Base-by-base conservation (phyloP, 1,284 basidiomycete species). In the Exobasidium cylindrosporum region DNA sequence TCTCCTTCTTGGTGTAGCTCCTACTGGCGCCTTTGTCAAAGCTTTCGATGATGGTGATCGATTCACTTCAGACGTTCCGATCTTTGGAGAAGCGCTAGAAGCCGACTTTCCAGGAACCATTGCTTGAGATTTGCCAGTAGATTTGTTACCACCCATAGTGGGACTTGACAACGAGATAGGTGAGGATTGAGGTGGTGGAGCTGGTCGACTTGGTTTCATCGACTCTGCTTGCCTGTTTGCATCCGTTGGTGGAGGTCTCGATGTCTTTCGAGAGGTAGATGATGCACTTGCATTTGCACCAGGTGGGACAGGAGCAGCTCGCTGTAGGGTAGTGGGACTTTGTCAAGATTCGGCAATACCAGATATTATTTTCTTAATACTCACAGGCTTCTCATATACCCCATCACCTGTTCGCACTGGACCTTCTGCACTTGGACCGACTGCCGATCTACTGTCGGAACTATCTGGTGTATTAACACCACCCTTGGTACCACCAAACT, bases 1-100 rank as follows among this genome's bases (percentile, higher is more conserved):
- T 63, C 92, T 83, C 67, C 92, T 82, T 60, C 93, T 83, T 1
- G 92, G 89, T 0, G 90, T 91, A 32, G 89, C 87, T 52, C 46
- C 62, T 26, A 47, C n/a, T 14, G 53, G 59, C 54, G 65, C 66
- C 57, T 47, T 52, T 28, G 62, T 61, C 5, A 52, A 11, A 26
- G 61, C 53, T 61, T 46, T 43, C 54, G 60, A 26, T 53, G 62
- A 29, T 45, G 68, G 23, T 57, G 57, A 17, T n/a, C 55, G 28
- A 21, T 28, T 26, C 30, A 49, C 53, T 0, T 30, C 58, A 1
- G 58, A 7, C 7, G 35, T 40, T 10, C 10, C 10, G 10, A 40
- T 40, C 35, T 40, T 40, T 7, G 35, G 40, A 21, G 58, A 53
- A 6, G 59, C 45, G 14, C 35, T 17, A 40, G 10, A 7, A 17